These are phyloP conservation scores for Saraca asoca DNA, from an alignment of 331 rosid genomes.

Conservation along the genomic window DNA sequence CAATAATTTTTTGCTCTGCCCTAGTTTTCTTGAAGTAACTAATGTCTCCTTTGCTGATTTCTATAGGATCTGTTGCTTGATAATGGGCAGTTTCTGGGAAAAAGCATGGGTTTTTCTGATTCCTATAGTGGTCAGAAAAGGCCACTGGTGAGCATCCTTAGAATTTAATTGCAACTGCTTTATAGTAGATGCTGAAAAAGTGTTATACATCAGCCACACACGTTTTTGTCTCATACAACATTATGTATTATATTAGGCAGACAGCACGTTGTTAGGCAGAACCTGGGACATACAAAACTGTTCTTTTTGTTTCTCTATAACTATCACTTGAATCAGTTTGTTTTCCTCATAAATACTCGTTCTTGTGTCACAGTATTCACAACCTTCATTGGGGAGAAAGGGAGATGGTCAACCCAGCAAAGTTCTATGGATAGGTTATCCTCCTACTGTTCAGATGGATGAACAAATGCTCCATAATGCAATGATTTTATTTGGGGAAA, in stretches of 20 bases:
- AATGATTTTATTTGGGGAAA: constrained; percentile 87
- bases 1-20: not conserved
- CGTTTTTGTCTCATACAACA: constrained; percentile 5
- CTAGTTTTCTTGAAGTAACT: constrained; percentile 26
- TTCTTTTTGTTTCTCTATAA: not conserved
- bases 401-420: constrained; percentile 75
- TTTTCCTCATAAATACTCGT: constrained; percentile 9
- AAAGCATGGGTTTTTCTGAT: constrained; percentile 57
- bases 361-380: constrained; percentile 51
- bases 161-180: constrained; percentile 26
- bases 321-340: not conserved
- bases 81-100: constrained; percentile 63
- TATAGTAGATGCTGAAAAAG: not conserved
- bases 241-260: constrained; percentile 17
- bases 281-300: constrained; percentile 2
- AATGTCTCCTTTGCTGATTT: constrained; percentile 31
- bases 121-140: constrained; percentile 65
- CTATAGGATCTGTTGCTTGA: constrained; percentile 77
- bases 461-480: constrained; percentile 93
- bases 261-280: not conserved
- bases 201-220: not conserved
- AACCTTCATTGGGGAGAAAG: constrained; percentile 52
- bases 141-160: constrained; percentile 56
- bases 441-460: constrained; percentile 77
- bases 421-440: constrained; percentile 81